A percentile compares a stretch with the other conserved stretches of the same genome.
Evolutionary conservation across 164 flowering plant species (phyloP).

Genomic region (Magnolia changhungtana): DNA sequence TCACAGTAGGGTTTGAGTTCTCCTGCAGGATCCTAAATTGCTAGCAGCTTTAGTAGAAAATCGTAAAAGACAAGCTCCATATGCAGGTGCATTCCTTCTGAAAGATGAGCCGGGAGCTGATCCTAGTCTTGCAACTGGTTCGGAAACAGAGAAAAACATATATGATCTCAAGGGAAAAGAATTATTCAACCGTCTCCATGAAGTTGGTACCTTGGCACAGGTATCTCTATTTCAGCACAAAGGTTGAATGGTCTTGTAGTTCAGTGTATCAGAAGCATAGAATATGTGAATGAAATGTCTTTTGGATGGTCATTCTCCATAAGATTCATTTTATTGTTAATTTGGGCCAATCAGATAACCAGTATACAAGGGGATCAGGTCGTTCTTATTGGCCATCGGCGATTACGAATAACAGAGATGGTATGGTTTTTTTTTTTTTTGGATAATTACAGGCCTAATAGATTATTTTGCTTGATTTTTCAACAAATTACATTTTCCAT

Average conservation of each 20-base stretch:
- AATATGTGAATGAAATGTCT: not conserved
- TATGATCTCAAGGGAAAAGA: slow-evolving; percentile 81
- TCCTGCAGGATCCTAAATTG: slow-evolving; percentile 82
- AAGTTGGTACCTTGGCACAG: slow-evolving; percentile 98
- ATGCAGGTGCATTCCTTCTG: slow-evolving; percentile 93
- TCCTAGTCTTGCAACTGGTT: slow-evolving; percentile 38
- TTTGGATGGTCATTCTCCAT: not conserved
- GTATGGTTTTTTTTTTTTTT: slow-evolving; percentile 33
- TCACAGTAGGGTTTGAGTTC: not conserved
- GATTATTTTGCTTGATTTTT: not conserved
- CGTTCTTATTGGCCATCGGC: slow-evolving; percentile 81
- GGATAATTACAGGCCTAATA: not conserved
- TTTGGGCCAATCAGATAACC: slow-evolving; percentile 54
- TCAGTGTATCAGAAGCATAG: not conserved
- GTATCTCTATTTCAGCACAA: slow-evolving; percentile 28
- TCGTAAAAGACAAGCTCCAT: slow-evolving; percentile 80
- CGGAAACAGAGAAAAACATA: slow-evolving; percentile 64
- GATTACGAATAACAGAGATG: slow-evolving; percentile 93
- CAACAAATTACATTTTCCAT: not conserved
- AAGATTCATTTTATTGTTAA: slow-evolving; percentile 2
- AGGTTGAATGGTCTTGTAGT: not conserved
- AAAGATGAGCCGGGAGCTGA: slow-evolving; percentile 82
- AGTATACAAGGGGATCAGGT: slow-evolving; percentile 92
- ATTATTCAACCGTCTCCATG: slow-evolving; percentile 80
- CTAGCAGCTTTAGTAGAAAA: slow-evolving; percentile 80